Evolutionary conservation across 305 asterid species (phyloP).

Genomic region (Striga hermonthica): DNA sequence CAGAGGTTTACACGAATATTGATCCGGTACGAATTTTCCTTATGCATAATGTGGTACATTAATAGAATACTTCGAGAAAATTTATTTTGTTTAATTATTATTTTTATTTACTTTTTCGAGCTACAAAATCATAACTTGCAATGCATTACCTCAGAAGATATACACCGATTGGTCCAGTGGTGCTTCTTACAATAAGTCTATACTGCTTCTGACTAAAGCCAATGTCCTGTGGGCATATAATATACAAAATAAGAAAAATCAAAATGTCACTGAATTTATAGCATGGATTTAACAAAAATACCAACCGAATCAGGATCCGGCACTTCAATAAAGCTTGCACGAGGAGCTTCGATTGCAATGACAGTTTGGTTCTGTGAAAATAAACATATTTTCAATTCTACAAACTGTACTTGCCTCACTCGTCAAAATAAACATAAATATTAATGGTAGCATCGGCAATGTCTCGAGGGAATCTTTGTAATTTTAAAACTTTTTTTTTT

Average conservation of each 20-base stretch:
- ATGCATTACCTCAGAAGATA: slow-evolving; percentile 60
- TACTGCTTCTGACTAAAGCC: slow-evolving; percentile 49
- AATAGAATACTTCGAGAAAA: background rate
- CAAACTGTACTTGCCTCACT: background rate
- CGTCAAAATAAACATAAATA: background rate
- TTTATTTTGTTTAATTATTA: background rate
- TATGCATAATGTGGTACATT: background rate
- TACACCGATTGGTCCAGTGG: slow-evolving; percentile 58
- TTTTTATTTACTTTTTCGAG: background rate
- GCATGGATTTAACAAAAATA: slow-evolving; percentile 15
- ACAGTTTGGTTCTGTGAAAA: slow-evolving; percentile 56
- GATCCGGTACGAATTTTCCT: background rate
- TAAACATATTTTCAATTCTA: slow-evolving; percentile 1
- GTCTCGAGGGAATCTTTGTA: background rate
- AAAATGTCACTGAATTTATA: slow-evolving; percentile 14
- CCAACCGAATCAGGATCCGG: slow-evolving; percentile 82
- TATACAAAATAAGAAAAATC: slow-evolving; percentile 30
- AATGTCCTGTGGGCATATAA: slow-evolving; percentile 42
- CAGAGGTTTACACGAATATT: slow-evolving; percentile 1
- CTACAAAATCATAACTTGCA: slow-evolving; percentile 2
- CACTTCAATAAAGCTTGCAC: slow-evolving; percentile 67
- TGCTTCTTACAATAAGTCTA: slow-evolving; percentile 65
- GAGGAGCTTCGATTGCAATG: slow-evolving; percentile 74
- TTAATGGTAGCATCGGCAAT: background rate
- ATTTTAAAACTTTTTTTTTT: background rate